These are phyloP conservation scores for Plantago coronopus DNA, from an alignment of 305 asterid species.

Conservation along the genomic window DNA sequence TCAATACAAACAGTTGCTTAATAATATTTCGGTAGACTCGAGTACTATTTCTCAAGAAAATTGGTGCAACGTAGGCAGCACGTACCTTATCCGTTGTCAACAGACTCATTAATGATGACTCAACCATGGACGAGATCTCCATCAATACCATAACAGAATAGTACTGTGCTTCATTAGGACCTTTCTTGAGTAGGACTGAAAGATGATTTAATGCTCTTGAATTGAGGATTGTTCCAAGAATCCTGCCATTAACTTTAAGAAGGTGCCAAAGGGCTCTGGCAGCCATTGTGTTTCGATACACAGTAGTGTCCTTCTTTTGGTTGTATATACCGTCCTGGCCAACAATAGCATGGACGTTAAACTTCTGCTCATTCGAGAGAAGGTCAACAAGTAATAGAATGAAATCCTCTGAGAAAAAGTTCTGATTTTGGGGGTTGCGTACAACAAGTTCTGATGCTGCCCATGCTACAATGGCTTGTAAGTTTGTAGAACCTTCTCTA, in stretches of 20 bases:
- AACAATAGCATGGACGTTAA: too few species aligned
- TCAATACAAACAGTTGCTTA: slow-evolving; percentile 26
- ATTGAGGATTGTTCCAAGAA: slow-evolving; percentile 26
- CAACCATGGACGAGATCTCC: slow-evolving; percentile 38
- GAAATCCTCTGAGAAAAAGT: slow-evolving; percentile 18
- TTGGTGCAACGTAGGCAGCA: too few species aligned
- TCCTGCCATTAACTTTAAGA: slow-evolving; percentile 21
- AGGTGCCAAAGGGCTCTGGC: slow-evolving; percentile 33
- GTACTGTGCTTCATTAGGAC: slow-evolving; percentile 29
- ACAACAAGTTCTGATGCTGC: slow-evolving; percentile 15
- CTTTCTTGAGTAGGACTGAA: slow-evolving; percentile 32
- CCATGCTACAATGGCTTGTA: slow-evolving; percentile 22
- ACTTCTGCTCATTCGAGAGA: slow-evolving; percentile 16
- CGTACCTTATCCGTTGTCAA: slow-evolving; percentile 27
- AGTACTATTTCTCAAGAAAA: slow-evolving; percentile 12
- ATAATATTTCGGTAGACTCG: slow-evolving; percentile 31
- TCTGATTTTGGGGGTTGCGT: slow-evolving; percentile 1
- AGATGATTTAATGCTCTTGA: slow-evolving; percentile 31
- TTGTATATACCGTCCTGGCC: too few species aligned
- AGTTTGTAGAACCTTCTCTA: slow-evolving; percentile 34
- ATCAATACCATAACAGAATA: slow-evolving; percentile 32
- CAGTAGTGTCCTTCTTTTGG: slow-evolving; percentile 32
- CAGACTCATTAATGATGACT: slow-evolving; percentile 24
- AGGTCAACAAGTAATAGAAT: slow-evolving; percentile 20
- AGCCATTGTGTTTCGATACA: slow-evolving; percentile 36